Evolutionary conservation across 2,329 filamentous ascomycete genomes (phyloP).

Genomic region (Diaporthe sp.): DNA sequence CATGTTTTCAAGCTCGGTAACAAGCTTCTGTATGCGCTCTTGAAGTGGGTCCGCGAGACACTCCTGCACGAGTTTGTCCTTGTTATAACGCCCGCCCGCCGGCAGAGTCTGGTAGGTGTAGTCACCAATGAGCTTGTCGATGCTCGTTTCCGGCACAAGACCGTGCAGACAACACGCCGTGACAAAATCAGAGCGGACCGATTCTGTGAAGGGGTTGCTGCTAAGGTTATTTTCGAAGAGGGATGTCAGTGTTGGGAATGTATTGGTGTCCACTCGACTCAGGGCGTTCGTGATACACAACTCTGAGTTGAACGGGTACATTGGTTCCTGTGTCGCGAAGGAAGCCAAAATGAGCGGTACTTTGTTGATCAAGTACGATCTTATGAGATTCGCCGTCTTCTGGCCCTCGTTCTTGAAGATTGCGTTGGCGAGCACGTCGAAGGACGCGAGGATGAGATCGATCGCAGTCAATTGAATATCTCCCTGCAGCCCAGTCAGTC

Average conservation of each 20-base stretch:
- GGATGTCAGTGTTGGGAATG: slow-evolving; percentile 73
- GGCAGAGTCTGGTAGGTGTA: slow-evolving; percentile 85
- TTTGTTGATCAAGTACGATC: slow-evolving; percentile 86
- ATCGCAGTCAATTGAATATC: slow-evolving; percentile 83
- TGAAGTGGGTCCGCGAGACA: slow-evolving; percentile 83
- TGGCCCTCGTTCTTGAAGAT: slow-evolving; percentile 75
- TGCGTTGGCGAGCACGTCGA: slow-evolving; percentile 90
- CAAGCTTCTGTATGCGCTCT: slow-evolving; percentile 80
- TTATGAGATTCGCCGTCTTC: slow-evolving; percentile 77
- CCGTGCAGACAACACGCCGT: slow-evolving; percentile 91
- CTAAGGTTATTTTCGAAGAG: slow-evolving; percentile 72
- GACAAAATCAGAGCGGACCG: slow-evolving; percentile 80
- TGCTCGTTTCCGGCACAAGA: slow-evolving; percentile 82
- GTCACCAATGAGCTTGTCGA: slow-evolving; percentile 86
- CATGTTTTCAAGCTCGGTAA: slow-evolving; percentile 88
- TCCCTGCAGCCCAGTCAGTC: slow-evolving; percentile 64
- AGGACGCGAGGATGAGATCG: slow-evolving; percentile 88
- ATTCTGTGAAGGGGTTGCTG: slow-evolving; percentile 70
- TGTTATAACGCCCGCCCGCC: slow-evolving; percentile 79
- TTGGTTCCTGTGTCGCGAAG: slow-evolving; percentile 66
- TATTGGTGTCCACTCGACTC: slow-evolving; percentile 83
- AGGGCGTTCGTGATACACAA: slow-evolving; percentile 80
- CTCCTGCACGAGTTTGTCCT: slow-evolving; percentile 83
- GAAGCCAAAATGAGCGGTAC: slow-evolving; percentile 68
- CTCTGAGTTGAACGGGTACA: slow-evolving; percentile 80